phyloP scores from a whole-genome alignment of 768 basidiomycete species.

The Psilocybe subaeruginosa region DNA sequence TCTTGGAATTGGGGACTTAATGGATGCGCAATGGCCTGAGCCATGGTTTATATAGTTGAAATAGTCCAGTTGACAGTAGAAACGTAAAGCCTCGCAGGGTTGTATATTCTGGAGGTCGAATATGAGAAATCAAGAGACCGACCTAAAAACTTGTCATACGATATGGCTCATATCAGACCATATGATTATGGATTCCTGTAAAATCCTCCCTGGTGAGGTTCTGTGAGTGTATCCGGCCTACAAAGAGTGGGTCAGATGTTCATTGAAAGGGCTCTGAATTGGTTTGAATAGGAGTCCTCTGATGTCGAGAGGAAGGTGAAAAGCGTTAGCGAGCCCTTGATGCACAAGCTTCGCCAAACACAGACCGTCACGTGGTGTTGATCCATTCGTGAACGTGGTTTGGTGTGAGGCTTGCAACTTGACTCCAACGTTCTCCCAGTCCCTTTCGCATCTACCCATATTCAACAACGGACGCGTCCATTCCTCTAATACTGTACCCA shows the following conservation, averaged over 20 bases:
- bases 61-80: background rate
- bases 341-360: slow-evolving; percentile 1
- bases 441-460: slow-evolving; percentile 2
- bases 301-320: background rate
- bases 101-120: background rate
- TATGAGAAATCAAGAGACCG: background rate
- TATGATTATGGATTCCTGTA: too few relatives aligned
- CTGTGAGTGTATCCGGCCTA: too few relatives aligned
- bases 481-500: slow-evolving; percentile 10
- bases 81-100: background rate
- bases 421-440: slow-evolving; percentile 10
- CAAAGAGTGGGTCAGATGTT: too few relatives aligned
- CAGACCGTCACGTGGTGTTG: slow-evolving; percentile 12
- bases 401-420: slow-evolving; percentile 14
- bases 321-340: too few relatives aligned
- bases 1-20: background rate
- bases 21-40: background rate
- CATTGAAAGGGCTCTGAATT: too few relatives aligned
- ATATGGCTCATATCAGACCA: background rate
- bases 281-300: background rate
- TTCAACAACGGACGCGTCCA: slow-evolving; percentile 24
- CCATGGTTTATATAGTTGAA: background rate
- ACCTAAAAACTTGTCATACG: background rate
- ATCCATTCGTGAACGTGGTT: slow-evolving; percentile 5
- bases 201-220: too few relatives aligned